Conservation (phyloP, 495 filamentous ascomycete genomes). For the Neurospora intermedia region DNA sequence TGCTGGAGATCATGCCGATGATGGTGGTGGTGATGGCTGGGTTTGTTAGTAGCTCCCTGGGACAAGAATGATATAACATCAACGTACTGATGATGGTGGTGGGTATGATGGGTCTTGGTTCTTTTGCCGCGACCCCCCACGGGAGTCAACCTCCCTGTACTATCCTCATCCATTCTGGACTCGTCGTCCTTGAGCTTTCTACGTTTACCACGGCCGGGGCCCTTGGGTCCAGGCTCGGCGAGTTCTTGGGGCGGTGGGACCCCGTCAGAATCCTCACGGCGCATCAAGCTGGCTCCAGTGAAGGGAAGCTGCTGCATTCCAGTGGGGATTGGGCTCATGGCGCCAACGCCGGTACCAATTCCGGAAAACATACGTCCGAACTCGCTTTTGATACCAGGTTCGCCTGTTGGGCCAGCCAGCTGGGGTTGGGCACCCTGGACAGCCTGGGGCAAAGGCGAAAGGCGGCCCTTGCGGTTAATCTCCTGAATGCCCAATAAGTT, state of each 20-base stretch:
- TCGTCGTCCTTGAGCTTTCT: constrained; percentile 51
- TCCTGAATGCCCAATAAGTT: constrained; percentile 49
- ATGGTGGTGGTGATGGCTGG: constrained; percentile 66
- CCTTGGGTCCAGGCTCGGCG: constrained; percentile 20
- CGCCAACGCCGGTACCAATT: constrained; percentile 74
- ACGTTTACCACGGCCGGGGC: constrained; percentile 41
- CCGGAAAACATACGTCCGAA: constrained; percentile 87
- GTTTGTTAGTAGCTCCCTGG: constrained; percentile 13
- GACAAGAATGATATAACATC: constrained; percentile 6
- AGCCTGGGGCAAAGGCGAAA: constrained; percentile 79
- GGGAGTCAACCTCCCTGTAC: constrained; percentile 41
- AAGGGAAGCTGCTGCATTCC: constrained; percentile 32
- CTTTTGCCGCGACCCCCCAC: constrained; percentile 45
- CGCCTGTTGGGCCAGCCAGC: constrained; percentile 59
- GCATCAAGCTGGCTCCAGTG: constrained; percentile 23
- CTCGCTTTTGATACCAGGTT: constrained; percentile 82
- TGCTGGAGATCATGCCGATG: constrained; percentile 62
- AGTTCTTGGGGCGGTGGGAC: constrained; percentile 21
- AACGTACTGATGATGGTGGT: constrained; percentile 54
- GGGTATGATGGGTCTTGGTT: constrained; percentile 45
- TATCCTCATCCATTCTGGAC: constrained; percentile 46
- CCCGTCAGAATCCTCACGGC: constrained; percentile 38
- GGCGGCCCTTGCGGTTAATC: constrained; percentile 51
- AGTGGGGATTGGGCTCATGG: constrained; percentile 42
- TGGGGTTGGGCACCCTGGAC: constrained; percentile 85